Conservation (phyloP, 2,329 filamentous ascomycete species). For the Mycocentrospora acerina region DNA sequence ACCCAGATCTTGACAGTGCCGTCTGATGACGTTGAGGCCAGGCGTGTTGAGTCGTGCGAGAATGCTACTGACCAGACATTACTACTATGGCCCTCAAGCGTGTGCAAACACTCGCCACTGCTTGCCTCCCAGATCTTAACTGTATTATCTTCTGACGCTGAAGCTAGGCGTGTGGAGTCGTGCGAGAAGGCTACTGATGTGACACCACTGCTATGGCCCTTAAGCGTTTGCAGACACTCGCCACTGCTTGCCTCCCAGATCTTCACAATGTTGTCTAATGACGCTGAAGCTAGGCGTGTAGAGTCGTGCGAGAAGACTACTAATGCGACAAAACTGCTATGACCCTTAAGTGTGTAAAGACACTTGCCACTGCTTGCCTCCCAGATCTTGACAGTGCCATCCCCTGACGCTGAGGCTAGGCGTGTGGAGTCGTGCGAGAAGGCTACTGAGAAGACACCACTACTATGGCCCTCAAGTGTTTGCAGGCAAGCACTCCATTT, state of each 20-base stretch:
- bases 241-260: neutral
- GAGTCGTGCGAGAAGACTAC: constrained; percentile 16
- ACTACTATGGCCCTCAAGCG: constrained; percentile 17
- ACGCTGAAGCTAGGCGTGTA: neutral
- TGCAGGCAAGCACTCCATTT: constrained; percentile 10
- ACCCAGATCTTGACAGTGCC: constrained; percentile 18
- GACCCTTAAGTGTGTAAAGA: constrained; percentile 8
- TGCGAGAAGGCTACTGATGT: constrained; percentile 15
- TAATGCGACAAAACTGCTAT: constrained; percentile 2
- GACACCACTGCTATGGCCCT: constrained; percentile 10
- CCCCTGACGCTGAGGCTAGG: neutral
- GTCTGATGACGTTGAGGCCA: constrained; percentile 18
- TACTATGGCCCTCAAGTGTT: constrained; percentile 6
- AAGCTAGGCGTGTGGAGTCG: constrained; percentile 11
- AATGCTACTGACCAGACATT: constrained; percentile 19
- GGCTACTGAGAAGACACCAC: constrained; percentile 6
- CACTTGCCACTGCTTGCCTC: constrained; percentile 7
- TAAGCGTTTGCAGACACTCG: neutral
- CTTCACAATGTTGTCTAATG: neutral
- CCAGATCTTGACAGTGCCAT: no score
- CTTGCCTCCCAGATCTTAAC: constrained; percentile 3
- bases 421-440: neutral
- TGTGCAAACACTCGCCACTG: constrained; percentile 5
- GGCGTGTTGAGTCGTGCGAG: constrained; percentile 16
- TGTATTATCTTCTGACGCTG: constrained; percentile 7